Evolutionary conservation across 1,139 yeast species (phyloP).

Genomic region (Sugiyamaella pinicola): DNA sequence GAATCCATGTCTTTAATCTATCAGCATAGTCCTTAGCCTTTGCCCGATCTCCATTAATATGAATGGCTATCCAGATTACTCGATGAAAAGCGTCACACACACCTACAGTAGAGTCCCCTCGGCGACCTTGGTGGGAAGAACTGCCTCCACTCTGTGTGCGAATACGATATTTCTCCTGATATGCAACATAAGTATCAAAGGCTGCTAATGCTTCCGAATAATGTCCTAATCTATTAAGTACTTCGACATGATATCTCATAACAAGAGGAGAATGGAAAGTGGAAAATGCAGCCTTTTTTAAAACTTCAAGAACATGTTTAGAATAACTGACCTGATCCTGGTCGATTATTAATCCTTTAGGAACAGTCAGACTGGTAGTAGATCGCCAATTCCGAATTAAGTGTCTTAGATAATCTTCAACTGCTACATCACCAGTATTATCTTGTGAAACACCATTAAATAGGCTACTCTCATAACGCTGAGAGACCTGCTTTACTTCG

Average conservation of each 20-base stretch:
- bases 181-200: slow-evolving; percentile 48
- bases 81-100: slow-evolving; percentile 35
- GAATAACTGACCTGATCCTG: slow-evolving; percentile 29
- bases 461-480: slow-evolving; percentile 3
- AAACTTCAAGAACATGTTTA: slow-evolving; percentile 30
- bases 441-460: neutral
- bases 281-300: slow-evolving; percentile 46
- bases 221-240: slow-evolving; percentile 38
- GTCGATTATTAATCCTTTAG: slow-evolving; percentile 30
- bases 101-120: slow-evolving; percentile 38
- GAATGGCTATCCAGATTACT: slow-evolving; percentile 29
- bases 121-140: slow-evolving; percentile 22
- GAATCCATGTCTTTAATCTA: slow-evolving; percentile 23
- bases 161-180: slow-evolving; percentile 44
- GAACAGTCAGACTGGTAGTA: slow-evolving; percentile 27
- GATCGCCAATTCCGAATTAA: slow-evolving; percentile 41
- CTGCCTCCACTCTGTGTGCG: slow-evolving; percentile 34
- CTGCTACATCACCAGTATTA: slow-evolving; percentile 48
- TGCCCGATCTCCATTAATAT: slow-evolving; percentile 21
- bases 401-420: slow-evolving; percentile 38
- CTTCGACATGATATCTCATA: slow-evolving; percentile 45
- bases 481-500: slow-evolving; percentile 9
- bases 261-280: slow-evolving; percentile 54
- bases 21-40: slow-evolving; percentile 36
- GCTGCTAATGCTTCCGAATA: slow-evolving; percentile 46